Evolutionary conservation across 202 grass and related monocot species (phyloP).

Genomic region (Dendrocalamus latiflorus): DNA sequence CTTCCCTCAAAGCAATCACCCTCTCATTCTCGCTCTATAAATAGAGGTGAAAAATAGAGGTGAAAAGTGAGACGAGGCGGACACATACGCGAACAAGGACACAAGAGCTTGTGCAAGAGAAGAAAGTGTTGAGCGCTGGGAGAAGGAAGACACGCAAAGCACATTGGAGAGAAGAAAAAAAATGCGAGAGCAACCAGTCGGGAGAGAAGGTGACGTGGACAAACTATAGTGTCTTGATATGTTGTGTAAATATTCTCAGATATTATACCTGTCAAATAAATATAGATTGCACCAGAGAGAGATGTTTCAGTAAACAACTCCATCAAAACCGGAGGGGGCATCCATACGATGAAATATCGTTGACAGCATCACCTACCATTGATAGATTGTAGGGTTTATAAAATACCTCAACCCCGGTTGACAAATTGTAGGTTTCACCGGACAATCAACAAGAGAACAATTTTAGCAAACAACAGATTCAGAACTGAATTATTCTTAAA

Average conservation of each 20-base stretch:
- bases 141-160: too few relatives aligned
- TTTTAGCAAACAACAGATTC: background rate
- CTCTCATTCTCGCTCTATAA: too few relatives aligned
- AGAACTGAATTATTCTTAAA: background rate
- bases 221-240: background rate
- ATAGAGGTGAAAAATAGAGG: too few relatives aligned
- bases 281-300: background rate
- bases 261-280: background rate
- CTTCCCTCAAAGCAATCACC: too few relatives aligned
- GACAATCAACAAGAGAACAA: background rate
- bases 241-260: background rate
- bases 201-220: too few relatives aligned
- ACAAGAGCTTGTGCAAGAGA: too few relatives aligned
- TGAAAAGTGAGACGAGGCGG: too few relatives aligned
- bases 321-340: background rate
- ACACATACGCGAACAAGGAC: too few relatives aligned
- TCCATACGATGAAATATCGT: background rate
- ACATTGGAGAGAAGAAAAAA: too few relatives aligned
- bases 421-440: background rate
- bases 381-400: background rate
- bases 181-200: too few relatives aligned
- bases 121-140: too few relatives aligned
- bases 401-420: background rate
- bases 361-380: background rate
- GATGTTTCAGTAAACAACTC: background rate